Base-by-base conservation (phyloP, 306 rosid genomes). In the Glycine latifolia region DNA sequence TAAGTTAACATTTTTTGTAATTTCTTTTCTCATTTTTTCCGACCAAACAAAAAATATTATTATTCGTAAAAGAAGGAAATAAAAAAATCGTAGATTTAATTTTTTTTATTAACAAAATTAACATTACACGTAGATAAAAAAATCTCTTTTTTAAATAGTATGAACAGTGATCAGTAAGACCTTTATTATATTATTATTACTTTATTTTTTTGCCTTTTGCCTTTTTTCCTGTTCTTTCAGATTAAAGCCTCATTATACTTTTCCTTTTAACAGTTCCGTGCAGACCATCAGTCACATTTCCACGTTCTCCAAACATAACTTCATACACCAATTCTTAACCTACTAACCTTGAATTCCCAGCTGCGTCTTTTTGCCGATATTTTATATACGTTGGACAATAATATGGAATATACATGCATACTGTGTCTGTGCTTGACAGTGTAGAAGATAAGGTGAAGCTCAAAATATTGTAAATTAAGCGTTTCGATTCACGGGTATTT, bases 401-500 rank as follows among this genome's bases (percentile, higher is more conserved):
- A 26, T 26, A 26, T 26, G 31, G 31, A 26, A 26, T 31, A 50
- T 35, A 16, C 74, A 47, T 70, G 82, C 31, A 35, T 20, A 26
- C 6, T 3, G 41, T 83, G 75, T 13, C 6, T 3, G 41, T 83
- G 75, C 33, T 61, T 44, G 14, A 16, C 15, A 13, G 16, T 60
- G 33, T 4, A 41, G 47, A 43, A 54, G 73, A 71, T 74, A 56
- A 80, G 69, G 3, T 15, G 33, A 14, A 44, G 67, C 66, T 8
- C 20, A 60, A 66, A 33, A 41, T 31, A 76, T 60, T 61, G 79
- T 84, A 78, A 44, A 72, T 49, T 74, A 75, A 65, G 80, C 6
- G 58, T 50, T 61, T 76, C 37, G 33, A 63, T 67, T 90, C 94
- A 90, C 91, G 89, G 92, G 86, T 47, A 11, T 81, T 81, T 76